phyloP scores from a whole-genome alignment of 2,329 filamentous ascomycete species.

The Cadophora sp. region DNA sequence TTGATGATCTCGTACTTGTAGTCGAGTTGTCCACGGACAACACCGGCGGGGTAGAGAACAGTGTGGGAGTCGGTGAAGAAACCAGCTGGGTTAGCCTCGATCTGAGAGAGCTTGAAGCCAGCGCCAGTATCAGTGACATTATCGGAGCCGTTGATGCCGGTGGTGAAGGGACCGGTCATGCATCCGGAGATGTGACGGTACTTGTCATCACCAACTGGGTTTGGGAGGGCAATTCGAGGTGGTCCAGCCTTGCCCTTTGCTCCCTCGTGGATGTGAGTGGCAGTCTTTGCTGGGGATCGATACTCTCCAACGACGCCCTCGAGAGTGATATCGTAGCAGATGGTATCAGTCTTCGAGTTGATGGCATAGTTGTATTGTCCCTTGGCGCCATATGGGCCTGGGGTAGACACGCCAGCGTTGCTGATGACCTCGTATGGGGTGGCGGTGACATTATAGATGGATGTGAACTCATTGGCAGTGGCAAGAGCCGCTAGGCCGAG shows the following conservation, averaged over 20 bases:
- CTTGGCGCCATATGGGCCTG: constrained; percentile 49
- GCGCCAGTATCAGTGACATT: constrained; percentile 54
- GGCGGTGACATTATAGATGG: constrained; percentile 53
- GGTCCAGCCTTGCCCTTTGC: constrained; percentile 52
- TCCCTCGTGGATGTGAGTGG: constrained; percentile 58
- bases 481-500: neutral
- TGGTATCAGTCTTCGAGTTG: constrained; percentile 48
- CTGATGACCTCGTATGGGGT: constrained; percentile 55
- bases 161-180: constrained; percentile 51
- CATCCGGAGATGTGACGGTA: constrained; percentile 42
- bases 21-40: constrained; percentile 54
- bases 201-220: constrained; percentile 49
- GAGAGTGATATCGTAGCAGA: constrained; percentile 53
- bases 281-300: constrained; percentile 52
- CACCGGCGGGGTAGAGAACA: constrained; percentile 50
- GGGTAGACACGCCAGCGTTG: constrained; percentile 42
- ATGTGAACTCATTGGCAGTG: constrained; percentile 48
- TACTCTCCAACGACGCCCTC: constrained; percentile 53
- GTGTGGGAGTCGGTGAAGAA: constrained; percentile 59
- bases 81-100: constrained; percentile 53
- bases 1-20: constrained; percentile 6
- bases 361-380: constrained; percentile 57
- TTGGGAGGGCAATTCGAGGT: constrained; percentile 55
- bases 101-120: constrained; percentile 53
- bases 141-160: constrained; percentile 47